phyloP scores from a whole-genome alignment of 192 early-diverging fungal genomes.

The Chytriomyces sp. region DNA sequence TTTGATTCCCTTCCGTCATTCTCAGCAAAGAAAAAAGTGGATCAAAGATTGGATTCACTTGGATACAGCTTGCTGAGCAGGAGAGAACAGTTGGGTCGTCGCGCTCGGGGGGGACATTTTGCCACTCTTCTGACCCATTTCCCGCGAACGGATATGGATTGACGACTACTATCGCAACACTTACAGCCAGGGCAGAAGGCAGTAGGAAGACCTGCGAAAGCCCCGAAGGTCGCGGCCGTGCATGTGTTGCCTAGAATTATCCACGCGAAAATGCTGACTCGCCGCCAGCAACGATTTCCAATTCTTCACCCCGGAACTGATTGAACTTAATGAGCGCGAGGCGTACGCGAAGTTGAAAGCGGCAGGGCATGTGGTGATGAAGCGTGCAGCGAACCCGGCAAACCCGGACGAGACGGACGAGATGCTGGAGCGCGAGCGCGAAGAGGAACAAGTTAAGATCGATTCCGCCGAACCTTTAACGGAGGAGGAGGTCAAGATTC shows the following conservation, averaged over 20 bases:
- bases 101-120: background rate
- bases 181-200: conserved; percentile 66
- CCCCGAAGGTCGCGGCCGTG: conserved; percentile 40
- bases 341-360: conserved; percentile 60
- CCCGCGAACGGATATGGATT: conserved; percentile 74
- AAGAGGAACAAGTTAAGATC: conserved; percentile 80
- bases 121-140: background rate
- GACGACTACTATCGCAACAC: conserved; percentile 93
- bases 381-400: background rate
- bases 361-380: conserved; percentile 25
- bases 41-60: conserved; percentile 57
- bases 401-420: conserved; percentile 40
- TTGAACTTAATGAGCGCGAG: conserved; percentile 82
- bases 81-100: conserved; percentile 68
- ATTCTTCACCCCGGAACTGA: conserved; percentile 81
- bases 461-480: conserved; percentile 86
- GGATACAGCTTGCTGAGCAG: conserved; percentile 94
- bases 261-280: background rate
- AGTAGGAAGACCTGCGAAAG: conserved; percentile 54
- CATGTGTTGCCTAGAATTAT: background rate
- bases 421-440: conserved; percentile 53
- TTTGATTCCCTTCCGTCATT: conserved; percentile 16
- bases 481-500: conserved; percentile 83
- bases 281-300: conserved; percentile 79
- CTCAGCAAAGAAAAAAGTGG: conserved; percentile 50